phyloP scores from a whole-genome alignment of 805 yeast genomes.

The Hanseniaspora vineae region DNA sequence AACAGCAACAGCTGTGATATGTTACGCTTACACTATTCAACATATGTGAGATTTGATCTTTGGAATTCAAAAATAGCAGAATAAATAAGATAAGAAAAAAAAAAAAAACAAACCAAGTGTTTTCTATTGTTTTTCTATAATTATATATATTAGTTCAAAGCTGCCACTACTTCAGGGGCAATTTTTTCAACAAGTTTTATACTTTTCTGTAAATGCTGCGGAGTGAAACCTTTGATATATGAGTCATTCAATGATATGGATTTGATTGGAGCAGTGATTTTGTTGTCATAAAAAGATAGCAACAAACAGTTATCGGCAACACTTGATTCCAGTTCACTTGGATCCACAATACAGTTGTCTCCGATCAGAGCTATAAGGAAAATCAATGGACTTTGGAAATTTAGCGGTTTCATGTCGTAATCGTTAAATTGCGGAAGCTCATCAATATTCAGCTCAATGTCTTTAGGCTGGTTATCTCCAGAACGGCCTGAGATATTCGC shows the following conservation, averaged over 20 bases:
- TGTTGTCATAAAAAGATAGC: slow-evolving; percentile 51
- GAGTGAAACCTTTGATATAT: slow-evolving; percentile 42
- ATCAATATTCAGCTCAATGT: slow-evolving; percentile 43
- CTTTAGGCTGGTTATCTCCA: slow-evolving; percentile 8
- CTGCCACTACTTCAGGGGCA: slow-evolving; percentile 49
- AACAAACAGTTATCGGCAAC: slow-evolving; percentile 78
- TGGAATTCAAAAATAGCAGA: too few relatives aligned
- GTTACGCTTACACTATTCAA: slow-evolving; percentile 65
- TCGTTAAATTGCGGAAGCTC: slow-evolving; percentile 88
- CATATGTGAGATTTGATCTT: slow-evolving; percentile 13
- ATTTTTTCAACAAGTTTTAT: slow-evolving; percentile 44
- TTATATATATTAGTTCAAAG: slow-evolving; percentile 29
- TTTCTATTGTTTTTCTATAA: neutral
- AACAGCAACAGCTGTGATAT: slow-evolving; percentile 90
- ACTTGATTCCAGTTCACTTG: slow-evolving; percentile 77
- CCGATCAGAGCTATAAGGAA: slow-evolving; percentile 72
- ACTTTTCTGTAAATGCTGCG: slow-evolving; percentile 36
- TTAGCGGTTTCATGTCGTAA: slow-evolving; percentile 57
- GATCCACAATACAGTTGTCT: slow-evolving; percentile 59
- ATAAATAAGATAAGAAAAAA: too few relatives aligned
- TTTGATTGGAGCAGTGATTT: slow-evolving; percentile 59
- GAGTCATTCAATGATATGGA: slow-evolving; percentile 46
- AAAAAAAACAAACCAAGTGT: neutral
- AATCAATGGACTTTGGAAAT: slow-evolving; percentile 48
- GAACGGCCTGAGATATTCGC: too few relatives aligned